A percentile compares a stretch with the other conserved stretches of the same genome.
These are phyloP conservation scores for Pulveroboletus sp. DNA, from an alignment of 768 basidiomycete genomes.

Conservation along the genomic window DNA sequence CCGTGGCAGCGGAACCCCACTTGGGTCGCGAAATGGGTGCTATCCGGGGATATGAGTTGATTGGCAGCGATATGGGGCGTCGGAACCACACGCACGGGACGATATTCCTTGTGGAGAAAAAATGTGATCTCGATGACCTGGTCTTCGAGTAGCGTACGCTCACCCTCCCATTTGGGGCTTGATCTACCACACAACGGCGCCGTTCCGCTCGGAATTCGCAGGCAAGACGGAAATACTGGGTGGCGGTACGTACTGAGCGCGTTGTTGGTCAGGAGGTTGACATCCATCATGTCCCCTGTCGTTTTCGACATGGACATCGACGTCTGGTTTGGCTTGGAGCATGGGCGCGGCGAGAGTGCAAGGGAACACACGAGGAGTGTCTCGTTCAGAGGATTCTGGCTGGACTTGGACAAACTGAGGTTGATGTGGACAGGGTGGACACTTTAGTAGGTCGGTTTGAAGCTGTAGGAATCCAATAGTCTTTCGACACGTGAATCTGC, in stretches of 20 bases:
- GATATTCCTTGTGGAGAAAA: constrained; percentile 10
- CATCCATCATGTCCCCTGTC: too few species aligned
- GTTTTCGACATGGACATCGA: too few species aligned
- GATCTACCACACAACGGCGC: constrained; percentile 6
- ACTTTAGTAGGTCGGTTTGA: constrained; percentile 2
- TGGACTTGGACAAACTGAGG: neutral
- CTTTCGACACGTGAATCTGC: constrained; percentile 34
- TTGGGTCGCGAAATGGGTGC: constrained; percentile 21
- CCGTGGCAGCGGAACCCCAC: neutral
- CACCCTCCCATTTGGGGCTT: constrained; percentile 10
- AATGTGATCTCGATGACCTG: constrained; percentile 15
- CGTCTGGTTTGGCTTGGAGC: too few species aligned
- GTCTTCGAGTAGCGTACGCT: constrained; percentile 13
- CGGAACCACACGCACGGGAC: constrained; percentile 26
- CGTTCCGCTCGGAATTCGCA: too few species aligned
- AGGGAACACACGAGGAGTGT: constrained; percentile 15
- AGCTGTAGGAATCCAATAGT: constrained; percentile 34
- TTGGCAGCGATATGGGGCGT: neutral
- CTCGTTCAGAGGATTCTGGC: constrained; percentile 13
- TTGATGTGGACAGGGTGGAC: constrained; percentile 26
- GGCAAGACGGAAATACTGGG: too few species aligned
- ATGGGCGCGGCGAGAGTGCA: constrained; percentile 8
- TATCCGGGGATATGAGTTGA: neutral
- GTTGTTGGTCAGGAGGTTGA: too few species aligned
- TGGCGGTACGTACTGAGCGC: too few species aligned